Conservation (phyloP, 2,329 filamentous ascomycete genomes). For the Pyrenophora graminea region DNA sequence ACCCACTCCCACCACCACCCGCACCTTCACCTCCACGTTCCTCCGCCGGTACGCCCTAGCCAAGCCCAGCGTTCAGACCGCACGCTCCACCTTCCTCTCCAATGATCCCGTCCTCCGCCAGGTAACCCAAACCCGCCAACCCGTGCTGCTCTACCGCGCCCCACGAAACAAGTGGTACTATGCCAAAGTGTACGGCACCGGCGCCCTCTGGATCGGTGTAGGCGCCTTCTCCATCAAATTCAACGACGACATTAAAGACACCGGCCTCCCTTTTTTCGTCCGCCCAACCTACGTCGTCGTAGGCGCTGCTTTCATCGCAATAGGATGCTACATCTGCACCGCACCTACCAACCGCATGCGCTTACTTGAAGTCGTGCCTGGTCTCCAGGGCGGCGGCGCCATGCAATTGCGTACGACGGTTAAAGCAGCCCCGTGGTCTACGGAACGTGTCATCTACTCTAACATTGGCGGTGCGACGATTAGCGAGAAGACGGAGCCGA, state of each 20-base stretch:
- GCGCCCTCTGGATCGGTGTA: conserved; percentile 29
- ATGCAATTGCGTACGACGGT: conserved; percentile 39
- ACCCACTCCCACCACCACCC: conserved; percentile 17
- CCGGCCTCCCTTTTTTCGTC: conserved; percentile 39
- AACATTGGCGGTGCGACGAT: conserved; percentile 36
- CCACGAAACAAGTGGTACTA: conserved; percentile 35
- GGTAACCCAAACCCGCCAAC: conserved; percentile 35
- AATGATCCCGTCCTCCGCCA: conserved; percentile 42
- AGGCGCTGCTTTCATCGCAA: conserved; percentile 31
- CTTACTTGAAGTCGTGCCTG: conserved; percentile 38
- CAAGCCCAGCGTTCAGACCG: conserved; percentile 7
- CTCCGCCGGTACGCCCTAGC: conserved; percentile 30
- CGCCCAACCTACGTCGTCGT: conserved; percentile 41
- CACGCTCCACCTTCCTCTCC: conserved; percentile 22
- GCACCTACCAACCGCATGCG: conserved; percentile 38
- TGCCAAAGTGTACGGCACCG: conserved; percentile 34
- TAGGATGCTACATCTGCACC: conserved; percentile 39
- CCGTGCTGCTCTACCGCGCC: conserved; percentile 41
- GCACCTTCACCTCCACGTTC: conserved; percentile 32
- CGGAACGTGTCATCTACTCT: conserved; percentile 35
- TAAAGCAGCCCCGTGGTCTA: conserved; percentile 28
- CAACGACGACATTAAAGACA: conserved; percentile 37
- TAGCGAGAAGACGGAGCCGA: conserved; percentile 39
- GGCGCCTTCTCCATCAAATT: conserved; percentile 39
- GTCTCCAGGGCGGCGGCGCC: conserved; percentile 32